Base-by-base conservation (phyloP, 192 early-diverging fungal species). In the Umbelopsis isabellina region DNA sequence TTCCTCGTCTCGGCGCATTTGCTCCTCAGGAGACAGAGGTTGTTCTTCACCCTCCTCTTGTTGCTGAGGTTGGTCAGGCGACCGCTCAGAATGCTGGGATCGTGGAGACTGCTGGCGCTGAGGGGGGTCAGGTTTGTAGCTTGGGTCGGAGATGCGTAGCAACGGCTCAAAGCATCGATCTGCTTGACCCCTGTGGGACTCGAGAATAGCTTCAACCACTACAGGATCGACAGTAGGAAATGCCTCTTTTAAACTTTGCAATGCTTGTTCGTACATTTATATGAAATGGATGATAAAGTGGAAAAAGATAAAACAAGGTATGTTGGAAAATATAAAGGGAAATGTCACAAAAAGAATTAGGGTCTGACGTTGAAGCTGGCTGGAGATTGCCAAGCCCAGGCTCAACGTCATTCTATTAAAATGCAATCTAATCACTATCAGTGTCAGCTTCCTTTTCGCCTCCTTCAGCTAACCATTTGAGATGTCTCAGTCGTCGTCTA, bases 1-100 rank as follows among this genome's bases (percentile, higher is more conserved):
- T 51, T 87, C 84, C 67, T 87, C 86, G 30, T 87, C 86, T 25
- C 76, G 70, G n/a, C 78, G 75, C 64, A 87, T 58, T 66, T 87
- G 86, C 25, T 87, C 82, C 53, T 82, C 77, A 46, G 76, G 35
- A 49, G 80, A 76, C 4, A 78, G 75, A n/a, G 64, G 58, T 11
- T 48, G 58, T 11, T 48, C 37, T 16, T 44, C 21, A 20, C 18
- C 45, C 30, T 20, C 20, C 18, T 22, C 75, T 75, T n/a, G 72
- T 18, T 49, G 41, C 22, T 71, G 66, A 21, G 64, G n/a, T 25
- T 50, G 21, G 9, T 11, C 18, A 49, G 30, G n/a, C 30, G 37
- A 41, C 5, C 6, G 37, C 37, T 41, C 37, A 41, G 37, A 41
- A 4, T 46, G 61, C 9, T 25, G 46, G n/a, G 33, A 37, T n/a